Evolutionary conservation across 257 asterid species (phyloP).

Genomic region (Catharanthus roseus): DNA sequence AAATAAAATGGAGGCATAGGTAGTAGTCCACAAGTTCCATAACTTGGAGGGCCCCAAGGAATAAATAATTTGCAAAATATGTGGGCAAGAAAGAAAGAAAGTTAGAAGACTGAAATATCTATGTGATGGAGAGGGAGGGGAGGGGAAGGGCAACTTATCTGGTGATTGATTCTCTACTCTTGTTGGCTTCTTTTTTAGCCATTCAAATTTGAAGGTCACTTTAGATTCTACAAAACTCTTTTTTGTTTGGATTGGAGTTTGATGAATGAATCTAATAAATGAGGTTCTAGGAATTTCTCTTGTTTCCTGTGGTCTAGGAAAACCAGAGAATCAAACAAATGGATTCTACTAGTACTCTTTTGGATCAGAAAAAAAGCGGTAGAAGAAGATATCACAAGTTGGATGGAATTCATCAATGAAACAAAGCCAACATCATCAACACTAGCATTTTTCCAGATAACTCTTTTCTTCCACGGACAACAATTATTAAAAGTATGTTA

Average conservation of each 20-base stretch:
- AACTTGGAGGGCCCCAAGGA: background rate
- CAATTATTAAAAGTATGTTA: too few relatives aligned
- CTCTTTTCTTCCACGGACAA: too few relatives aligned
- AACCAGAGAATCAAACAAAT: background rate
- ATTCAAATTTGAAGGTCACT: conserved; percentile 7
- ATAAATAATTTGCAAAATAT: background rate
- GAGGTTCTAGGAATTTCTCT: conserved; percentile 9
- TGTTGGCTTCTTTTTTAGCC: conserved; percentile 10
- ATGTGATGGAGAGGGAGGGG: background rate
- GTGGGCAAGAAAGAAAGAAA: conserved; percentile 16
- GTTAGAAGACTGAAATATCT: background rate
- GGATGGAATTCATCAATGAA: too few relatives aligned
- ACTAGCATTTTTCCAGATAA: background rate
- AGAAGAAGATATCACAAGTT: background rate
- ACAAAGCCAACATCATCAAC: background rate
- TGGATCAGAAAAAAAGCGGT: too few relatives aligned
- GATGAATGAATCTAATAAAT: too few relatives aligned
- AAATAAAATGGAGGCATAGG: background rate
- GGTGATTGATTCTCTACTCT: background rate
- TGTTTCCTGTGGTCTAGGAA: conserved; percentile 4
- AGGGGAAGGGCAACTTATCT: background rate
- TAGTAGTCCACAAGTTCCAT: background rate
- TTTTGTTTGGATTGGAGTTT: background rate
- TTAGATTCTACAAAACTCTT: background rate
- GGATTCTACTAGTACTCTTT: too few relatives aligned